Percentiles rank a stretch among this genome's conserved stretches.
phyloP scores from a whole-genome alignment of 1,139 yeast species.

The Scheffersomyces insectosa region DNA sequence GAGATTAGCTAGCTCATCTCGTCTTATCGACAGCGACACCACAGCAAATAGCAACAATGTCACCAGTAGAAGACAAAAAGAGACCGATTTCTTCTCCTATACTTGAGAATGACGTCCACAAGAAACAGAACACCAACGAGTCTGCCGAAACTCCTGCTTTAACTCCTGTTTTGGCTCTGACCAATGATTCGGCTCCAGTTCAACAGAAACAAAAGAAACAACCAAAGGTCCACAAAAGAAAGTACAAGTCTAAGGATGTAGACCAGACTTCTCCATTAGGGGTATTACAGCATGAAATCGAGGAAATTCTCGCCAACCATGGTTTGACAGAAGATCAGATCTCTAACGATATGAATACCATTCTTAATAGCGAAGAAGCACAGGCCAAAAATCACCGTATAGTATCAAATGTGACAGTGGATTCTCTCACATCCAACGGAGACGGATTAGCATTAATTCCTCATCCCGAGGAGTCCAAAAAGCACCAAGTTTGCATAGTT shows the following conservation, averaged over 20 bases:
- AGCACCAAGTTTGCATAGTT: slow-evolving; percentile 53
- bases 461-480: slow-evolving; percentile 50
- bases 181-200: neutral
- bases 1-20: no score
- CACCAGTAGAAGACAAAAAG: slow-evolving; percentile 13
- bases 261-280: slow-evolving; percentile 86
- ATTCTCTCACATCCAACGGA: slow-evolving; percentile 71
- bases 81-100: slow-evolving; percentile 9
- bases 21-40: no score
- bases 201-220: slow-evolving; percentile 24
- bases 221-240: slow-evolving; percentile 27
- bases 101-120: slow-evolving; percentile 4
- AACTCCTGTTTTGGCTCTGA: neutral
- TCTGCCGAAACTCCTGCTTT: neutral
- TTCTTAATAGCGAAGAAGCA: slow-evolving; percentile 60
- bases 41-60: slow-evolving; percentile 3
- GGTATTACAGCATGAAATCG: slow-evolving; percentile 72
- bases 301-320: slow-evolving; percentile 50
- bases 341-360: slow-evolving; percentile 60
- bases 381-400: slow-evolving; percentile 59
- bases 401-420: slow-evolving; percentile 58
- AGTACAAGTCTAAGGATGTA: slow-evolving; percentile 58
- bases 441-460: slow-evolving; percentile 68
- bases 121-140: slow-evolving; percentile 5
- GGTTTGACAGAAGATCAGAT: slow-evolving; percentile 49